A percentile compares a stretch with the other conserved stretches of the same genome.
Conservation (phyloP, 768 basidiomycete genomes). For the Gelatoporia subvermispora region DNA sequence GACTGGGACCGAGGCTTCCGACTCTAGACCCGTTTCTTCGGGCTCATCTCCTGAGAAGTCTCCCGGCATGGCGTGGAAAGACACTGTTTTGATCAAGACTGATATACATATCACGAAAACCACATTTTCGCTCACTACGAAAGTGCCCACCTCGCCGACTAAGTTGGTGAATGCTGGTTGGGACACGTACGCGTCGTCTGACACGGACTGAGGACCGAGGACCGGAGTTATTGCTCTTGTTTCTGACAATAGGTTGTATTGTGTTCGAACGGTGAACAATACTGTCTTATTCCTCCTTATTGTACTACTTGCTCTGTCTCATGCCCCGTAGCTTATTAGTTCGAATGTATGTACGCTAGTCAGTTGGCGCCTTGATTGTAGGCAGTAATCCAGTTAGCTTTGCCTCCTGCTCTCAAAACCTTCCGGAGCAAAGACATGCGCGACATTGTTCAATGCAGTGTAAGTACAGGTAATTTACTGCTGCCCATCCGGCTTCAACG, state of each 20-base stretch:
- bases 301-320: constrained; percentile 9
- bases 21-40: constrained; percentile 6
- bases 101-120: constrained; percentile 7
- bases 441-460: not conserved
- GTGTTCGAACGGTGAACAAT: constrained; percentile 11
- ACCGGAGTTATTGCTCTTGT: not conserved
- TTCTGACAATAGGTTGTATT: constrained; percentile 10
- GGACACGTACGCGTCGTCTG: constrained; percentile 15
- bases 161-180: constrained; percentile 15
- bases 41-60: constrained; percentile 12
- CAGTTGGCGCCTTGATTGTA: no score
- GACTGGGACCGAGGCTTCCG: constrained; percentile 10
- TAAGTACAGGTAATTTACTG: constrained; percentile 28
- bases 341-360: no score
- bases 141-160: constrained; percentile 13
- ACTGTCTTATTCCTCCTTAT: constrained; percentile 20
- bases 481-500: constrained; percentile 76
- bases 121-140: constrained; percentile 12
- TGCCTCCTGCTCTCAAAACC: constrained; percentile 1
- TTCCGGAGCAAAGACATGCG: no score
- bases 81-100: constrained; percentile 17
- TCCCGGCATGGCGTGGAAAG: constrained; percentile 21
- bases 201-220: constrained; percentile 11
- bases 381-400: not conserved
- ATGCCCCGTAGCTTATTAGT: not conserved